These are phyloP conservation scores for Sambucus nigra DNA, from an alignment of 129 eudicot species.

Conservation along the genomic window DNA sequence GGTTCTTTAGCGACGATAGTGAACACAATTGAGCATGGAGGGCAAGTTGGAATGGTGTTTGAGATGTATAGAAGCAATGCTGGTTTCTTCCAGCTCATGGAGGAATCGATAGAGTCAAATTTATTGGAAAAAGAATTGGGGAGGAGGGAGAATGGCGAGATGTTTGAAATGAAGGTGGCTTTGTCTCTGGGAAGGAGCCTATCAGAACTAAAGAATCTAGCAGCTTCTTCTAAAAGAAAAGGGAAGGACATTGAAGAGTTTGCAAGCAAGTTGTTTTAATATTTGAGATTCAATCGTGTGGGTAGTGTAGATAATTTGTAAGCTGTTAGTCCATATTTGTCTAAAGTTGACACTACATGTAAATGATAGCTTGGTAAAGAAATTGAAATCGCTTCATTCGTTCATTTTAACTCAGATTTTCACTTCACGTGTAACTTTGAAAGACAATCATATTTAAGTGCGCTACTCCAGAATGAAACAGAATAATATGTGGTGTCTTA, in stretches of 20 bases:
- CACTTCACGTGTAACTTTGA: too few relatives aligned
- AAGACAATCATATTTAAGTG: too few relatives aligned
- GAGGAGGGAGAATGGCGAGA: constrained; percentile 53
- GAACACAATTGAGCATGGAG: constrained; percentile 66
- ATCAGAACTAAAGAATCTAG: constrained; percentile 44
- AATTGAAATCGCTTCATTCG: too few relatives aligned
- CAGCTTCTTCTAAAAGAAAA: constrained; percentile 22
- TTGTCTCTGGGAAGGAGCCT: constrained; percentile 65
- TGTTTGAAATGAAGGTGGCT: constrained; percentile 64
- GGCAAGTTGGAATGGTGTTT: constrained; percentile 76
- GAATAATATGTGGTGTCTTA: too few relatives aligned
- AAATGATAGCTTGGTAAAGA: too few relatives aligned
- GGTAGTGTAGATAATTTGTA: too few relatives aligned
- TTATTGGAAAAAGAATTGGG: constrained; percentile 30
- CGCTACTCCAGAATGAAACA: too few relatives aligned
- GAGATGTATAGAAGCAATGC: constrained; percentile 75
- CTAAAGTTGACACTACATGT: too few relatives aligned
- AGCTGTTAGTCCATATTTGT: too few relatives aligned
- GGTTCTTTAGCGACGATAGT: constrained; percentile 59
- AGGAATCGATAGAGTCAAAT: constrained; percentile 43
- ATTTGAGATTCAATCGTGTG: background rate
- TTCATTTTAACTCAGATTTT: too few relatives aligned
- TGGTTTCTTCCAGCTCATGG: constrained; percentile 51
- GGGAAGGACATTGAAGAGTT: constrained; percentile 36
- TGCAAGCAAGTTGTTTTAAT: constrained; percentile 62